Evolutionary conservation across 805 yeast genomes (phyloP).

Genomic region (Metschnikowia proteae): DNA sequence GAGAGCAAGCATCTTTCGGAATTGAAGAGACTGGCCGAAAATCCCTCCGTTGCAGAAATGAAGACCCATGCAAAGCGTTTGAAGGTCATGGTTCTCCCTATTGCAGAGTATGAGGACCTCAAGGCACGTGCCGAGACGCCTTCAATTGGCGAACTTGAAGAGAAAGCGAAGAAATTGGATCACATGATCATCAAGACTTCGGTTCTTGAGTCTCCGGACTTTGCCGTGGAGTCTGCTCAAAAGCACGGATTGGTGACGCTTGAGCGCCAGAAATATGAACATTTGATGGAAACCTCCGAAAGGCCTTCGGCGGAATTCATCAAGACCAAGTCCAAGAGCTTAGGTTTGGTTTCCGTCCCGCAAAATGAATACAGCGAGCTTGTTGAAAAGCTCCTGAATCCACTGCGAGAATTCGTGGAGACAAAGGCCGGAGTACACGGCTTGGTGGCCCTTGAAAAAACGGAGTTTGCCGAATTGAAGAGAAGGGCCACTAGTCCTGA

Average conservation of each 20-base stretch:
- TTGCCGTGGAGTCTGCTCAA: constrained; percentile 6
- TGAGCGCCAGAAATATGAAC: neutral
- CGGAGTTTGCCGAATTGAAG: constrained; percentile 6
- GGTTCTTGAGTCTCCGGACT: constrained; percentile 4
- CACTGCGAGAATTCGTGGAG: constrained; percentile 4
- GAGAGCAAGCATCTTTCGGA: constrained; percentile 3
- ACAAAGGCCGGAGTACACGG: constrained; percentile 3
- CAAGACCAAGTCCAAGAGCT: constrained; percentile 9
- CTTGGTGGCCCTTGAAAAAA: constrained; percentile 5
- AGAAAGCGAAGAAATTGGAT: constrained; percentile 5
- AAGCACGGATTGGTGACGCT: constrained; percentile 5
- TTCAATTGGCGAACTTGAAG: constrained; percentile 1
- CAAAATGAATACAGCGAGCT: constrained; percentile 10
- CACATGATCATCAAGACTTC: neutral
- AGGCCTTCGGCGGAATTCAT: constrained; percentile 6
- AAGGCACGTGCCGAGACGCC: constrained; percentile 7
- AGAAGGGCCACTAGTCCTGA: constrained; percentile 15
- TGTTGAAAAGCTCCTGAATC: constrained; percentile 3
- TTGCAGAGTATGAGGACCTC: neutral
- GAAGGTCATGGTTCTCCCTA: neutral
- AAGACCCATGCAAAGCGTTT: constrained; percentile 10
- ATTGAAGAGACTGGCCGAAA: constrained; percentile 15
- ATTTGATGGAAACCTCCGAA: neutral
- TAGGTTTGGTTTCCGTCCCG: constrained; percentile 15
- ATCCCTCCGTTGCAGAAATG: constrained; percentile 18